Conservation (phyloP, 2,329 filamentous ascomycete species). For the Colletotrichum sp. region DNA sequence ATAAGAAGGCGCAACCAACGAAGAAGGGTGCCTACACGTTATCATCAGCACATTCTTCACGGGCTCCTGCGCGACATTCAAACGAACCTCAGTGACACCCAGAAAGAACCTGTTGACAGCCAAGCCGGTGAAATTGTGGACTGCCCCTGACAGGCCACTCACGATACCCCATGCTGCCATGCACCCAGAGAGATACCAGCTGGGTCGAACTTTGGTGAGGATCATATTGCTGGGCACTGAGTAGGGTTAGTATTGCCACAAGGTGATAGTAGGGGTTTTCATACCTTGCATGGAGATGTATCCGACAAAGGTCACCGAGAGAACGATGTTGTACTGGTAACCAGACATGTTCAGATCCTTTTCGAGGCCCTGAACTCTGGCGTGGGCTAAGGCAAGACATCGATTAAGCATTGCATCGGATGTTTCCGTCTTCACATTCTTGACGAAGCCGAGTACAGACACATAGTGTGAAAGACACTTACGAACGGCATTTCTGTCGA, state of each 20-base stretch:
- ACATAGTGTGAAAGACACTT: background rate
- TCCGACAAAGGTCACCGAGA: slow-evolving; percentile 38
- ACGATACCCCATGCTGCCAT: slow-evolving; percentile 31
- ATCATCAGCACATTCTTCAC: too few relatives aligned
- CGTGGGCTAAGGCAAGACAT: slow-evolving; percentile 25
- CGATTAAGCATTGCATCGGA: rapidly evolving
- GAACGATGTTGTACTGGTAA: slow-evolving; percentile 39
- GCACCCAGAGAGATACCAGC: slow-evolving; percentile 36
- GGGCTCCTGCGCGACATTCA: rapidly evolving
- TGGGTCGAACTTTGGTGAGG: slow-evolving; percentile 47
- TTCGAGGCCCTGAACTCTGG: slow-evolving; percentile 47
- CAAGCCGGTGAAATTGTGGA: slow-evolving; percentile 22
- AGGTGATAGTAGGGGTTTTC: rapidly evolving
- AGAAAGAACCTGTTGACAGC: slow-evolving; percentile 25
- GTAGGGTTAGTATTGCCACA: background rate
- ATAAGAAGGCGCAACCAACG: slow-evolving; percentile 22
- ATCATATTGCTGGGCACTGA: slow-evolving; percentile 52
- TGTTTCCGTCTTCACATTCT: background rate
- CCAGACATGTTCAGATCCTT: slow-evolving; percentile 43
- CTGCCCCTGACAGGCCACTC: slow-evolving; percentile 25
- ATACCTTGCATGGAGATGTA: slow-evolving; percentile 38
- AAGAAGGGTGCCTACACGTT: slow-evolving; percentile 23
- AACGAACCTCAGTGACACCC: slow-evolving; percentile 21
- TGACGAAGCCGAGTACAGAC: background rate
- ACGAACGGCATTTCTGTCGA: slow-evolving; percentile 41